Percentiles rank a stretch among this genome's conserved stretches.
These are phyloP conservation scores for Penicillium sp. DNA, from an alignment of 2,329 filamentous ascomycete species.

Conservation along the genomic window DNA sequence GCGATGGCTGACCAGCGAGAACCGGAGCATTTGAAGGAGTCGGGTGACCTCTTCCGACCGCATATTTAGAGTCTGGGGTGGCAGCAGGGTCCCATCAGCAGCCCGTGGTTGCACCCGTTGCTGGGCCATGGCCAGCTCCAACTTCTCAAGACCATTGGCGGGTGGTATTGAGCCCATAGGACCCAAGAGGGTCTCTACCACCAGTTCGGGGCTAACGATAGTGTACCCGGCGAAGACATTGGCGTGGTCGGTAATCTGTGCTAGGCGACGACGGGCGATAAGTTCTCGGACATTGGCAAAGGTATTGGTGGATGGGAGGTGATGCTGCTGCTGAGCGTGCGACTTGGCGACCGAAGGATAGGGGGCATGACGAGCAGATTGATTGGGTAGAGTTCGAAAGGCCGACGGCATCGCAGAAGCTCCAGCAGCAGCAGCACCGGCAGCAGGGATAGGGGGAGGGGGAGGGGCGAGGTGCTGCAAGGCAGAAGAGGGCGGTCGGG, in stretches of 20 bases:
- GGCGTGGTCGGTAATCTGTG: slow-evolving; percentile 47
- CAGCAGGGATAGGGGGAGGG: slow-evolving; percentile 30
- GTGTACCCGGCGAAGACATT: slow-evolving; percentile 46
- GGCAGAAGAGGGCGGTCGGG: slow-evolving; percentile 35
- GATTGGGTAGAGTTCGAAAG: slow-evolving; percentile 41
- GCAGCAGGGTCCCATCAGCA: slow-evolving; percentile 39
- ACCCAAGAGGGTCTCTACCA: slow-evolving; percentile 44
- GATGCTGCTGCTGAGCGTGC: slow-evolving; percentile 32
- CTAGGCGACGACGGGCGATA: slow-evolving; percentile 43
- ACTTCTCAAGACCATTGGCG: slow-evolving; percentile 43
- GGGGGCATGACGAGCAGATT: slow-evolving; percentile 39
- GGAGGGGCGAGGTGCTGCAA: slow-evolving; percentile 38
- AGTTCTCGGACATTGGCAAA: slow-evolving; percentile 44
- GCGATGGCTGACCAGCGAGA: slow-evolving; percentile 43
- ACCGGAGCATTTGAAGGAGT: slow-evolving; percentile 45
- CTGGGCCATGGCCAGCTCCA: slow-evolving; percentile 46
- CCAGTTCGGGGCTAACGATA: slow-evolving; percentile 45
- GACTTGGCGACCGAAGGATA: slow-evolving; percentile 40
- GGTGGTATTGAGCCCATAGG: slow-evolving; percentile 43
- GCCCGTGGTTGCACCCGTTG: slow-evolving; percentile 43
- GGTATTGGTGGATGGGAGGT: slow-evolving; percentile 38
- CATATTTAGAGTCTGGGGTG: slow-evolving; percentile 45
- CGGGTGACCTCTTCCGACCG: slow-evolving; percentile 45
- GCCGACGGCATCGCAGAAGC: slow-evolving; percentile 45
- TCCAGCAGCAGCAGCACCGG: slow-evolving; percentile 36